Conservation (phyloP, 192 early-diverging fungal species). For the Umbelopsis vinacea region DNA sequence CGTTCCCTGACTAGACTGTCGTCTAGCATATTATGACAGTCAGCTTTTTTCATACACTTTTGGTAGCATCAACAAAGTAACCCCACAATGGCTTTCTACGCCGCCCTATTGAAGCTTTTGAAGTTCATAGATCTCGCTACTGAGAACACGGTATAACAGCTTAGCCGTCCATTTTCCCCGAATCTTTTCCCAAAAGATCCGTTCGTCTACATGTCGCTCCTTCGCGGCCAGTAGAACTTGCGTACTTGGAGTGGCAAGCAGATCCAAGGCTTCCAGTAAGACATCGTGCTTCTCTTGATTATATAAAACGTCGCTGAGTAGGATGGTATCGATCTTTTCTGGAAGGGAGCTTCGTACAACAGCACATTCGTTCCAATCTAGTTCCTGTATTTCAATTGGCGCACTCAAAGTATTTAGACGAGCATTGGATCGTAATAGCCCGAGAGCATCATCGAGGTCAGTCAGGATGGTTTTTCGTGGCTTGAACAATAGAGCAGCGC, state of each 20-base stretch:
- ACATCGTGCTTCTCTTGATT: slow-evolving; percentile 40
- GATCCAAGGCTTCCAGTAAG: slow-evolving; percentile 32
- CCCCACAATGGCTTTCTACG: neutral
- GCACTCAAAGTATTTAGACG: neutral
- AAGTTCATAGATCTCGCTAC: neutral
- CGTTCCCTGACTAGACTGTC: neutral
- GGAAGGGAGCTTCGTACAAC: neutral
- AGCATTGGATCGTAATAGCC: slow-evolving; percentile 31
- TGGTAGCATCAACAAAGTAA: no score
- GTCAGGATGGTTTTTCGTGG: slow-evolving; percentile 28
- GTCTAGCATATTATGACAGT: neutral
- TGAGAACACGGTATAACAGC: neutral
- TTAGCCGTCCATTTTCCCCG: slow-evolving; percentile 6
- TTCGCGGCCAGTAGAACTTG: slow-evolving; percentile 34
- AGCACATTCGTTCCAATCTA: slow-evolving; percentile 27
- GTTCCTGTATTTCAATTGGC: slow-evolving; percentile 22
- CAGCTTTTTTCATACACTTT: no score
- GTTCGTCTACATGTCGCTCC: slow-evolving; percentile 39
- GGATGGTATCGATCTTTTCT: slow-evolving; percentile 24
- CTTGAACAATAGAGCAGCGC: slow-evolving; percentile 22
- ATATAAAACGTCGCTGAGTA: slow-evolving; percentile 40
- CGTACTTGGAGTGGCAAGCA: slow-evolving; percentile 13
- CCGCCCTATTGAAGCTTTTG: neutral
- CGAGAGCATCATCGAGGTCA: slow-evolving; percentile 30
- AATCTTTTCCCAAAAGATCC: slow-evolving; percentile 31